A percentile compares a stretch with the other conserved stretches of the same genome.
phyloP scores from a whole-genome alignment of 257 asterid genomes.

The Nicotiana knightiana region DNA sequence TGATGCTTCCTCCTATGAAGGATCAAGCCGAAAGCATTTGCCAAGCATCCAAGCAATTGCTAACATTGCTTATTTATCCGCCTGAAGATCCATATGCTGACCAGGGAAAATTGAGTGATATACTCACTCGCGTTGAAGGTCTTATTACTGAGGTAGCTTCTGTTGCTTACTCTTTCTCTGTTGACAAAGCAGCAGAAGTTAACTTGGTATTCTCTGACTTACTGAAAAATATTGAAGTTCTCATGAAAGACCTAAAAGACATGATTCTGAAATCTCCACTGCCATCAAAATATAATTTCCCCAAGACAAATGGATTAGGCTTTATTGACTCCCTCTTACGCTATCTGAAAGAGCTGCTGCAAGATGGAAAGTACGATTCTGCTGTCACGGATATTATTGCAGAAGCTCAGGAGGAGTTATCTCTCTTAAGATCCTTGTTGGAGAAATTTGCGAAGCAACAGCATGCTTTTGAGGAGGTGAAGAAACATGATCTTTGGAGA shows the following conservation, averaged over 20 bases:
- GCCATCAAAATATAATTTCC: not conserved
- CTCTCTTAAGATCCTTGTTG: not conserved
- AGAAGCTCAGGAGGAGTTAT: not conserved
- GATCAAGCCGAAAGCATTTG: not conserved
- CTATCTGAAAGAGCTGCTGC: not conserved
- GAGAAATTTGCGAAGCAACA: not conserved
- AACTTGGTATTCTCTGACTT: not conserved
- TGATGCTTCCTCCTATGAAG: not conserved
- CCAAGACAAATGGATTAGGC: not conserved
- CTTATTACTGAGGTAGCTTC: not conserved
- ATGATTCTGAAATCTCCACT: not conserved
- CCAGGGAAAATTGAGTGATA: not conserved
- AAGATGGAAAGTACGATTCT: not conserved
- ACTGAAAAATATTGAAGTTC: not conserved
- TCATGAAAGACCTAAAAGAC: not conserved
- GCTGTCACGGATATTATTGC: not conserved
- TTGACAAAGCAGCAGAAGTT: constrained; percentile 1
- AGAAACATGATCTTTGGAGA: not conserved
- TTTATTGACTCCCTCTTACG: not conserved
- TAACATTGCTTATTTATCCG: not conserved
- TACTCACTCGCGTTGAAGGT: not conserved
- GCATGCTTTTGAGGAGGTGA: not conserved
- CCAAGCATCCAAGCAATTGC: not conserved
- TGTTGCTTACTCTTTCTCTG: constrained; percentile 3
- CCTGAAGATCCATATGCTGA: not conserved